A percentile compares a stretch with the other conserved stretches of the same genome.
Evolutionary conservation across 495 filamentous ascomycete species (phyloP).

Genomic region (Cudoniella acicularis): DNA sequence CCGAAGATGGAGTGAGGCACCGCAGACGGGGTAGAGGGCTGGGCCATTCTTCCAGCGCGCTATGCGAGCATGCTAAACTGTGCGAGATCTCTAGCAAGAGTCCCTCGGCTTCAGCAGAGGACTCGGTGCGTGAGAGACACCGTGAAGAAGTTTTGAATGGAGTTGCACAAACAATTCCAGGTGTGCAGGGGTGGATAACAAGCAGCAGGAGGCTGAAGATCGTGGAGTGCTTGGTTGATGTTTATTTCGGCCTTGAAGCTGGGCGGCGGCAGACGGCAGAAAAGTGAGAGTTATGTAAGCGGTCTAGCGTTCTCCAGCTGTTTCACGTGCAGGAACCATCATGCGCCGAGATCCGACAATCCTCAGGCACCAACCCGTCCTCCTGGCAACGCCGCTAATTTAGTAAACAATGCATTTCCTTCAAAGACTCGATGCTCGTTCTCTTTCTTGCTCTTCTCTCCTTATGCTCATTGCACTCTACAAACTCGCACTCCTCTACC

Average conservation of each 20-base stretch:
- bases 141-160: not conserved
- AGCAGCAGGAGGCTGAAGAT: no score
- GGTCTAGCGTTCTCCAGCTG: no score
- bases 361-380: not conserved
- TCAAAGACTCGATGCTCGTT: constrained; percentile 2
- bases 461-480: constrained; percentile 21
- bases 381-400: constrained; percentile 15
- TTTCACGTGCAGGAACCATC: no score
- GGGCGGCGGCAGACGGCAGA: not conserved
- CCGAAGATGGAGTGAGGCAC: constrained; percentile 22
- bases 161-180: not conserved
- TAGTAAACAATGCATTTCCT: constrained; percentile 10
- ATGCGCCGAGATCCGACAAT: no score
- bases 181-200: no score
- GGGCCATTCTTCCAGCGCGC: constrained; percentile 14
- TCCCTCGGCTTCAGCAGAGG: not conserved
- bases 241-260: not conserved
- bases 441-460: constrained; percentile 18
- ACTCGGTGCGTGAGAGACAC: not conserved
- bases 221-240: not conserved
- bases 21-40: constrained; percentile 25
- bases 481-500: constrained; percentile 30
- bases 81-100: not conserved
- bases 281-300: no score
- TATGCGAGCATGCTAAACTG: constrained; percentile 9